Evolutionary conservation across 441 rosid genomes (phyloP), one percentile per base, ranked within the genome.

Genomic region (Sinapis alba): DNA sequence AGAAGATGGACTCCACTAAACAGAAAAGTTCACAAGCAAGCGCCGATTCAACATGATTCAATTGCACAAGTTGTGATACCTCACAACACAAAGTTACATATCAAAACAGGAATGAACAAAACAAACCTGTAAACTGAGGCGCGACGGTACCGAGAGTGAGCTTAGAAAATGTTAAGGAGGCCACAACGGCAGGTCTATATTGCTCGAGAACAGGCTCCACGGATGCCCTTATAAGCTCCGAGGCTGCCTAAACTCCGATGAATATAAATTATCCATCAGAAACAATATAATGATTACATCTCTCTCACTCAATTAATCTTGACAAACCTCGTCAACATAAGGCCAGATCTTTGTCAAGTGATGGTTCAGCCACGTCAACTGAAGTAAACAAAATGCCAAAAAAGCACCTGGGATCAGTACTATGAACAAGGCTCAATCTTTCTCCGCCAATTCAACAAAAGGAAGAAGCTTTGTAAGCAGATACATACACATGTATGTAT

Each of bases 301-400:
- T 76, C 16, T 62, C 79, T 16, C 16, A 28, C 38, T 19, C 38
- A n/a, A 50, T 30, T 32, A 60, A 76, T 61, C 10, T 47, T 51
- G 56, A 65, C n/a, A 12, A 78, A 95, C 99, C 92, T 80, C 86
- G 73, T 92, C 61, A 63, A 96, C 99, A 76, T 85, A 86, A 73
- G 98, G 98, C 99, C 99, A 96, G 86, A 96, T 90, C 95, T 96
- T 96, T 20, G 85, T 83, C 28, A 96, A 92, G 57, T 90, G 98
- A 57, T 73, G 82, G 75, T 96, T 96, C n/a, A 96, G 87, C 99
- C 99, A 93, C 64, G 80, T 87, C 88, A 94, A 84, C 97, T 90
- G 89, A 72, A 87, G 69, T 69, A 79, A 65, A 60, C 2, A 32
- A 68, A 81, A 53, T n/a, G 32, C 2, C 56, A 62, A 62, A 34